Percentiles rank a stretch among this genome's conserved stretches.
These are phyloP conservation scores for Clathrospora elynae DNA, from an alignment of 2,329 filamentous ascomycete genomes.

Conservation along the genomic window DNA sequence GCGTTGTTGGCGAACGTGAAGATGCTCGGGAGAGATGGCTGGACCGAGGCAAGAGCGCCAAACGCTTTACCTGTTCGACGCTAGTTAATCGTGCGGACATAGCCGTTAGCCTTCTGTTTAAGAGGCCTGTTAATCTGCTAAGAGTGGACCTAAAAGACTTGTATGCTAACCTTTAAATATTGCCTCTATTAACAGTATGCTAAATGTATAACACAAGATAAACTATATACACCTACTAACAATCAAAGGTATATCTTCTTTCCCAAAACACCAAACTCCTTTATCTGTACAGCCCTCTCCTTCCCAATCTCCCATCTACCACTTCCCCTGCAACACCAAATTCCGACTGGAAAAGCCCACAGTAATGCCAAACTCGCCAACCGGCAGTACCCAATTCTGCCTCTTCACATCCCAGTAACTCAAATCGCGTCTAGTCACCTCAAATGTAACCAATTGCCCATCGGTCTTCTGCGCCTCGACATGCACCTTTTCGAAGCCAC, in stretches of 20 bases:
- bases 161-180: too few species aligned
- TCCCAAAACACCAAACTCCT: neutral
- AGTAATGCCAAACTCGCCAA: constrained; percentile 36
- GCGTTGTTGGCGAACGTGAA: constrained; percentile 12
- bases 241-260: too few species aligned
- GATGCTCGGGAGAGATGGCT: constrained; percentile 26
- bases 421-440: constrained; percentile 49
- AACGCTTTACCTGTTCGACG: constrained; percentile 12
- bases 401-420: constrained; percentile 50
- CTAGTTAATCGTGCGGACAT: too few species aligned
- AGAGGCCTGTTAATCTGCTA: too few species aligned
- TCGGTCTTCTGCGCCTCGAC: constrained; percentile 34
- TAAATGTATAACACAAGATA: too few species aligned
- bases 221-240: too few species aligned
- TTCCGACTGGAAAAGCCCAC: constrained; percentile 46
- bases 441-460: constrained; percentile 41
- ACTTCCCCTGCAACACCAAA: constrained; percentile 38
- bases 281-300: neutral
- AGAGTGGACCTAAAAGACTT: too few species aligned
- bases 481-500: constrained; percentile 53
- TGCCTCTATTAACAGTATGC: too few species aligned
- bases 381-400: constrained; percentile 51
- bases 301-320: constrained; percentile 23
- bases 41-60: constrained; percentile 27
- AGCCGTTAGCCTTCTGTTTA: too few species aligned